Conservation (phyloP, 495 filamentous ascomycete species). For the Emericellopsis terricola region DNA sequence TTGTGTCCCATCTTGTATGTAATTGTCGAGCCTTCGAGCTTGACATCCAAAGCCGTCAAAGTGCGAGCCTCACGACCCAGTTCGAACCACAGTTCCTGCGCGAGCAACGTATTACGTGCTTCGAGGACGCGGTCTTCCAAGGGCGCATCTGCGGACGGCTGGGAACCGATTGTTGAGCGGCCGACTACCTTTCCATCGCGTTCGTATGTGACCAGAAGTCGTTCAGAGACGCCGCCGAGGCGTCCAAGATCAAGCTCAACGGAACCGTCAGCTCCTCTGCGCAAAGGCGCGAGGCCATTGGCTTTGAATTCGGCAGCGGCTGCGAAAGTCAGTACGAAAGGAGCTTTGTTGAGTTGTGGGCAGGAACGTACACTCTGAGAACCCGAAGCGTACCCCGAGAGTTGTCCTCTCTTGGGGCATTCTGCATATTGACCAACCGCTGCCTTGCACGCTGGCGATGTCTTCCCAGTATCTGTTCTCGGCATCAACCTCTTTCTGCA, state of each 20-base stretch:
- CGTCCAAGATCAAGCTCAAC: conserved; percentile 57
- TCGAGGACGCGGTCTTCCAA: conserved; percentile 52
- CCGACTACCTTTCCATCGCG: conserved; percentile 30
- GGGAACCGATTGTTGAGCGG: conserved; percentile 23
- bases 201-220: conserved; percentile 42
- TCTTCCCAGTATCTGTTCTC: conserved; percentile 85
- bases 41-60: conserved; percentile 46
- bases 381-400: conserved; percentile 76
- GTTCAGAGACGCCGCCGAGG: conserved; percentile 32
- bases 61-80: conserved; percentile 62
- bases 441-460: conserved; percentile 58
- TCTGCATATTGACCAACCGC: conserved; percentile 67
- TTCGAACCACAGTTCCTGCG: conserved; percentile 90
- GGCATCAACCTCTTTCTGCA: conserved; percentile 55
- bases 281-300: conserved; percentile 59
- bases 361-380: conserved; percentile 41
- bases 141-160: conserved; percentile 17
- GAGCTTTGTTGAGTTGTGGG: not conserved
- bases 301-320: conserved; percentile 59
- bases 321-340: not conserved
- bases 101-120: conserved; percentile 74
- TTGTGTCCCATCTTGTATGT: conserved; percentile 34
- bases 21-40: conserved; percentile 35
- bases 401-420: conserved; percentile 54
- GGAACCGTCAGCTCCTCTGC: conserved; percentile 53